Evolutionary conservation across 73 alveolate species (phyloP).

Genomic region (Tetrahymena elliotti): DNA sequence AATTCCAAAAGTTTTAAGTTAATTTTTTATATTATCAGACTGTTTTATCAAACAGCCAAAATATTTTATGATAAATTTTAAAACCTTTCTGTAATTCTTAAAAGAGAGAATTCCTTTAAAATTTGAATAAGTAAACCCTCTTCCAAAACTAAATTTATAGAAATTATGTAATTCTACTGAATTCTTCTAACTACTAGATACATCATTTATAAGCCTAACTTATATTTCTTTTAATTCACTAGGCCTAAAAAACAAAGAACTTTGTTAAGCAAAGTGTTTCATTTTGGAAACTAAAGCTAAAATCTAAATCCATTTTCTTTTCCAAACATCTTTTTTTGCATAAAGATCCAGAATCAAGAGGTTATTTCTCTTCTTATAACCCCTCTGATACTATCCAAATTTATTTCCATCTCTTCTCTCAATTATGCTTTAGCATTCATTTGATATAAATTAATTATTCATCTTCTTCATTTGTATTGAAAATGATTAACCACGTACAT

Average conservation of each 20-base stretch:
- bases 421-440: background rate
- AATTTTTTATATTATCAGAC: too few relatives aligned
- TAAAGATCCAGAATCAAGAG: background rate
- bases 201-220: background rate
- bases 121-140: background rate
- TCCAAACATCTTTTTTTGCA: background rate
- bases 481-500: background rate
- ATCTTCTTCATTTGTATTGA: background rate
- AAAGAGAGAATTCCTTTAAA: background rate
- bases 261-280: background rate
- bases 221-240: background rate
- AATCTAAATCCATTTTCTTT: background rate
- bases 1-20: background rate
- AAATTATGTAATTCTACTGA: background rate
- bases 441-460: too few relatives aligned
- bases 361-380: background rate
- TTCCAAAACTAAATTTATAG: background rate
- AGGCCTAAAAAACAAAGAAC: background rate
- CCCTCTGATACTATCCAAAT: background rate
- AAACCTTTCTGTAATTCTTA: background rate
- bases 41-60: background rate
- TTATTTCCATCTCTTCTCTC: background rate
- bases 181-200: background rate
- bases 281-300: background rate
- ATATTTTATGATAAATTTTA: too few relatives aligned